Percentiles rank a stretch among this genome's conserved stretches.
Evolutionary conservation across 1,284 basidiomycete species (phyloP).

Genomic region (Malassezia caprae): DNA sequence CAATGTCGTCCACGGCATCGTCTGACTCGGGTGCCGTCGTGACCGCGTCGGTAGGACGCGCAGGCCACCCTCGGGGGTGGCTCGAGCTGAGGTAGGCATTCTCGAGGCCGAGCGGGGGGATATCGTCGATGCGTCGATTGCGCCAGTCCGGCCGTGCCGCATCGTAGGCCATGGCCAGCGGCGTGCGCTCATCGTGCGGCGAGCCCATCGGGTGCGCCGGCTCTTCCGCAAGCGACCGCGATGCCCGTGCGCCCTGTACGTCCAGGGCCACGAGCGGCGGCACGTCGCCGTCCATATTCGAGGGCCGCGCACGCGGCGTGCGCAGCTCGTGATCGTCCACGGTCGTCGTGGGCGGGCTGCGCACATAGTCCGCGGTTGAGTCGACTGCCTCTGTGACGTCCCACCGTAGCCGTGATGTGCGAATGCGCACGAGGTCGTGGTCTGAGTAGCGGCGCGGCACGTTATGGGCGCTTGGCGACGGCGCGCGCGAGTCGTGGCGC

Average conservation of each 20-base stretch:
- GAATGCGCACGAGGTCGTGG: neutral
- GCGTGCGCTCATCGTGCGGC: conserved; percentile 6
- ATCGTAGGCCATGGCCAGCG: conserved; percentile 5
- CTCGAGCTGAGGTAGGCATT: neutral
- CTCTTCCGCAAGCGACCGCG: neutral
- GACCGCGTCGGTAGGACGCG: neutral
- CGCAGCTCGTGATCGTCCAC: conserved; percentile 5
- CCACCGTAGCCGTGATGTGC: neutral
- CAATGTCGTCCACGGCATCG: conserved; percentile 18
- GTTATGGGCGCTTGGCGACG: neutral
- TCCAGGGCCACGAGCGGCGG: neutral
- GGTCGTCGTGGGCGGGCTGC: neutral
- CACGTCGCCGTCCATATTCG: conserved; percentile 2
- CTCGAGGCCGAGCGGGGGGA: neutral
- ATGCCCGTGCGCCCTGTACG: neutral
- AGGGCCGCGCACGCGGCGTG: conserved; percentile 10
- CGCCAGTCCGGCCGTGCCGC: neutral
- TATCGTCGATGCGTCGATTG: neutral
- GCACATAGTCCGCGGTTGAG: neutral
- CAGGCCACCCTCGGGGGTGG: neutral
- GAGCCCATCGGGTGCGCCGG: neutral
- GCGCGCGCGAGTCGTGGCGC: neutral
- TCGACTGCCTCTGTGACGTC: neutral
- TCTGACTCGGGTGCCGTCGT: conserved; percentile 1
- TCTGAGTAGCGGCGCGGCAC: neutral